Conservation (phyloP, 75 land plant species). For the Pinus tabuliformis region DNA sequence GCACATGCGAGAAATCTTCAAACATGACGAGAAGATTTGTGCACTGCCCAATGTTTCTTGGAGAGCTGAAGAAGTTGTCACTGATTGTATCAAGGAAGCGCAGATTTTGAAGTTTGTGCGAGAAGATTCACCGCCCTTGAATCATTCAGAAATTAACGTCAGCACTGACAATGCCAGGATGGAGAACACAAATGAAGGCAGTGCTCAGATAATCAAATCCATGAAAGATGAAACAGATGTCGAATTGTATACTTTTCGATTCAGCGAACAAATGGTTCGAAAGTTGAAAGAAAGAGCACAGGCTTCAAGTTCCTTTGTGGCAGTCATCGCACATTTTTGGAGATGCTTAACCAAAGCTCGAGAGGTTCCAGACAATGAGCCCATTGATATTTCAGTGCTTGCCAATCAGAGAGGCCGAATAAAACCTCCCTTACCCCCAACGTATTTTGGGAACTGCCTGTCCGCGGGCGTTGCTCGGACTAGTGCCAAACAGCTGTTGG, state of each 20-base stretch:
- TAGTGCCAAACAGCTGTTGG: conserved; percentile 3
- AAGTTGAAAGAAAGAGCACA: background rate
- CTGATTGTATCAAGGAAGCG: too few relatives aligned
- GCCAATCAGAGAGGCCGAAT: conserved; percentile 19
- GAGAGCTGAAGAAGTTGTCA: too few relatives aligned
- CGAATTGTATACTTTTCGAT: background rate
- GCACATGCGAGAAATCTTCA: background rate
- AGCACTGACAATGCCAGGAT: too few relatives aligned
- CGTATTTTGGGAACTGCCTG: conserved; percentile 56
- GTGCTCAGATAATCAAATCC: too few relatives aligned
- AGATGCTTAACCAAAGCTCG: conserved; percentile 22
- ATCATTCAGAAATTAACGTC: too few relatives aligned
- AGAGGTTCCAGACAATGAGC: background rate
- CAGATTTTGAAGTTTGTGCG: too few relatives aligned
- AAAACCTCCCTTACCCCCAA: conserved; percentile 19
- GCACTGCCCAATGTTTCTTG: too few relatives aligned
- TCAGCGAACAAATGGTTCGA: background rate
- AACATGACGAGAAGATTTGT: too few relatives aligned
- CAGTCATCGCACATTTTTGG: conserved; percentile 41
- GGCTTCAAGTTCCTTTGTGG: conserved; percentile 19
- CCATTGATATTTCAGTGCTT: conserved; percentile 1
- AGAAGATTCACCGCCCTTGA: too few relatives aligned
- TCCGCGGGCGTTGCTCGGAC: background rate
- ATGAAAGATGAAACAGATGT: too few relatives aligned
- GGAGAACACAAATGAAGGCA: too few relatives aligned